phyloP scores from a whole-genome alignment of 2,329 filamentous ascomycete genomes.

The Neopestalotiopsis sp. region DNA sequence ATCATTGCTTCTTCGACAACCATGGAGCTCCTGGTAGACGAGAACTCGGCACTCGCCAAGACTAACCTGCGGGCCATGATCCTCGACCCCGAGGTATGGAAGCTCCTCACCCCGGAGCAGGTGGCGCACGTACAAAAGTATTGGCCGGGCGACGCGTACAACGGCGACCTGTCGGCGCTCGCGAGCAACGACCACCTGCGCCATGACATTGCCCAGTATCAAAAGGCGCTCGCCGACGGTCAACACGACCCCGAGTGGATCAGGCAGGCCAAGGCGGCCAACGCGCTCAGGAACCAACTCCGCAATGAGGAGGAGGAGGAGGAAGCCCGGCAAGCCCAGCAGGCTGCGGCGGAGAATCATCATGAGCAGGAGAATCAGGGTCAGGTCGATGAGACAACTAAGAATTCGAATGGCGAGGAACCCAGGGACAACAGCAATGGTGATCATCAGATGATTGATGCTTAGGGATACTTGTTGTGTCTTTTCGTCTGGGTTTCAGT shows the following conservation, averaged over 20 bases:
- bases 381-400: background rate
- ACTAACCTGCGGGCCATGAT: constrained; percentile 14
- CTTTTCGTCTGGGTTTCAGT: background rate
- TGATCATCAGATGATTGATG: background rate
- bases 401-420: background rate
- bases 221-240: constrained; percentile 6
- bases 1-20: background rate
- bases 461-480: background rate
- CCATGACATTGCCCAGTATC: constrained; percentile 17
- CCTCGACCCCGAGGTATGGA: constrained; percentile 15
- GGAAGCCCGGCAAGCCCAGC: background rate
- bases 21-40: constrained; percentile 13
- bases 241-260: constrained; percentile 16
- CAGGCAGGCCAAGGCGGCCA: constrained; percentile 9
- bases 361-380: background rate
- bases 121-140: background rate
- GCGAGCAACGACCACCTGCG: constrained; percentile 15
- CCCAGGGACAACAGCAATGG: background rate
- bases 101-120: constrained; percentile 8
- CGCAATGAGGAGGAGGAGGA: background rate
- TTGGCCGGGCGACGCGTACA: constrained; percentile 1
- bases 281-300: background rate
- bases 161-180: constrained; percentile 9
- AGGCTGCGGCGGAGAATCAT: background rate
- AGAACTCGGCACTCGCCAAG: constrained; percentile 9